A percentile compares a stretch with the other conserved stretches of the same genome.
Conservation (phyloP, 2,329 filamentous ascomycete species). For the Scedosporium aurantiacum region DNA sequence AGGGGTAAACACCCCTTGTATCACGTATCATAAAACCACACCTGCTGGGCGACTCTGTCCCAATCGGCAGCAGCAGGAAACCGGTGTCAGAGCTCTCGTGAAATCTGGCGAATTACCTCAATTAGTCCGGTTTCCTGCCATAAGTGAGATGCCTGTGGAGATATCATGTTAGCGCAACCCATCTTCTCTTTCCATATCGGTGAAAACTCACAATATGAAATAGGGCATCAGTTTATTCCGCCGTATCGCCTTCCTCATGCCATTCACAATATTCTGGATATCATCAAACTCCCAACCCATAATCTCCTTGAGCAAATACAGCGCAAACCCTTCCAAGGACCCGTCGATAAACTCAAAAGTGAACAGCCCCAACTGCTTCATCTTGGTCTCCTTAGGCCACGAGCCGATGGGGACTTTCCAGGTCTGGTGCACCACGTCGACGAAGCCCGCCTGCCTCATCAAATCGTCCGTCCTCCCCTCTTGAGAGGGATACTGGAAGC, state of each 20-base stretch:
- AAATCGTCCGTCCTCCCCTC: constrained; percentile 13
- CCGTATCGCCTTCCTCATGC: constrained; percentile 12
- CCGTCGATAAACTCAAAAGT: constrained; percentile 17
- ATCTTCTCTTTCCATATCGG: background rate
- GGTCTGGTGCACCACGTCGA: constrained; percentile 24
- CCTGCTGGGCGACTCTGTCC: background rate
- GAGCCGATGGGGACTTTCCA: constrained; percentile 32
- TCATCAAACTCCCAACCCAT: constrained; percentile 16
- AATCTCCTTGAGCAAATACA: constrained; percentile 17
- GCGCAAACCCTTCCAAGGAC: constrained; percentile 18
- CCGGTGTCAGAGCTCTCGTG: background rate
- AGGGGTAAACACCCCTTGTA: too few species aligned
- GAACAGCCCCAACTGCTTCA: constrained; percentile 29
- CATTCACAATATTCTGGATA: constrained; percentile 14
- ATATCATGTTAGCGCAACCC: background rate
- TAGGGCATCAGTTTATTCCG: constrained; percentile 2
- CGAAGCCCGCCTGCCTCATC: constrained; percentile 24
- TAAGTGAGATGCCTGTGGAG: background rate
- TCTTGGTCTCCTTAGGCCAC: constrained; percentile 34
- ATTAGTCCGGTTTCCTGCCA: background rate
- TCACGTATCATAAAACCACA: too few species aligned
- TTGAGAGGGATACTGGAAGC: constrained; percentile 13
- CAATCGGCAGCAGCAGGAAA: background rate
- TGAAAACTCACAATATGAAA: constrained; percentile 4
- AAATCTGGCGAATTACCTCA: background rate